Evolutionary conservation across 2,329 filamentous ascomycete species (phyloP).

Genomic region (Xylaria arbuscula): DNA sequence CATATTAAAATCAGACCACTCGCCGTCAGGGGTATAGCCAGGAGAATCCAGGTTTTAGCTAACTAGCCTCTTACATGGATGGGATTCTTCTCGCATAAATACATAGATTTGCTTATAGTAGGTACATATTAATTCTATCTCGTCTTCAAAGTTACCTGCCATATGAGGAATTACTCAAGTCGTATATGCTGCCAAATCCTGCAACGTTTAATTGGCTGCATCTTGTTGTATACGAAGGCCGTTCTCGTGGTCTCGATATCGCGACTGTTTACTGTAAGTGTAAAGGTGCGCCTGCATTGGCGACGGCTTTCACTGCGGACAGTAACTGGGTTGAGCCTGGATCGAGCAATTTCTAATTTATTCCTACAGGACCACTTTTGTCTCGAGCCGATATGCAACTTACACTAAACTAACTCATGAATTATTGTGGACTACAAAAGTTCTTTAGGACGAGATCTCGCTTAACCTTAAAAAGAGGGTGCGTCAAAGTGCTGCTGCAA

Average conservation of each 20-base stretch:
- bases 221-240: neutral
- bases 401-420: neutral
- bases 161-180: neutral
- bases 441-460: neutral
- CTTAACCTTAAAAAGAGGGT: conserved; percentile 8
- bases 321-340: neutral
- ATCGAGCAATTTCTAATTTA: conserved; percentile 2
- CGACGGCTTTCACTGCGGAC: neutral
- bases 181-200: too few species aligned
- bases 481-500: neutral
- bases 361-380: neutral
- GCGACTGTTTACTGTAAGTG: neutral
- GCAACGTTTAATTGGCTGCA: too few species aligned
- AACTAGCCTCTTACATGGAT: conserved; percentile 6
- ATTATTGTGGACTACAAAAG: neutral
- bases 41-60: neutral
- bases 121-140: neutral
- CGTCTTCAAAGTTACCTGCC: neutral
- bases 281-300: neutral
- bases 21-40: conserved; percentile 23
- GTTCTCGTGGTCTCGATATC: neutral
- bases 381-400: conserved; percentile 7
- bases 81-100: conserved; percentile 8
- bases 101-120: conserved; percentile 1
- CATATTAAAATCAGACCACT: conserved; percentile 30